Percentiles rank a stretch among this genome's conserved stretches.
These are phyloP conservation scores for Aspergillus sp. DNA, from an alignment of 2,329 filamentous ascomycete genomes.

Conservation along the genomic window DNA sequence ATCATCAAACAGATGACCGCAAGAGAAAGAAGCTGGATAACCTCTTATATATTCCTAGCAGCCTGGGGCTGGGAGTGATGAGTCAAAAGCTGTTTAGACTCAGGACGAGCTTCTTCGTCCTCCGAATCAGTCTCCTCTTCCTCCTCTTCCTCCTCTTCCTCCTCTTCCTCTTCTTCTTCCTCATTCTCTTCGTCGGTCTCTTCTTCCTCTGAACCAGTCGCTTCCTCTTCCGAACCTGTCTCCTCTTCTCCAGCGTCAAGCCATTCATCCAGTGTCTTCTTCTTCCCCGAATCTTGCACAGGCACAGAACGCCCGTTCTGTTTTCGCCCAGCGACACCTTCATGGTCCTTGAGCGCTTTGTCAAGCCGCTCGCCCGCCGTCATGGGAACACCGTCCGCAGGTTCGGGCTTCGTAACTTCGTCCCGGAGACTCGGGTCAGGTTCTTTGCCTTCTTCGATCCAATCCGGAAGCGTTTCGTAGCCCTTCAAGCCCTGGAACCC, in stretches of 20 bases:
- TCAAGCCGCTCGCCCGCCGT: constrained; percentile 38
- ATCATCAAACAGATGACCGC: too few relatives aligned
- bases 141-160: constrained; percentile 36
- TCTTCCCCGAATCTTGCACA: constrained; percentile 35
- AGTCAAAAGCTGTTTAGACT: background rate
- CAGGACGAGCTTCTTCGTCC: constrained; percentile 25
- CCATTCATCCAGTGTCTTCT: constrained; percentile 89
- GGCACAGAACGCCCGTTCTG: constrained; percentile 7
- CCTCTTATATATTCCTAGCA: constrained; percentile 3
- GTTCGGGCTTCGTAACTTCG: constrained; percentile 32
- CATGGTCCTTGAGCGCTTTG: constrained; percentile 34
- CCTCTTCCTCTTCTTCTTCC: constrained; percentile 37
- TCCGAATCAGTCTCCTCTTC: constrained; percentile 37
- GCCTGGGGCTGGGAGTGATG: background rate
- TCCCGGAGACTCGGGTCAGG: constrained; percentile 67
- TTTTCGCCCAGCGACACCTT: constrained; percentile 16
- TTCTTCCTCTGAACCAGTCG: constrained; percentile 40
- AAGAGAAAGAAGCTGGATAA: too few relatives aligned
- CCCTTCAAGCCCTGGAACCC: constrained; percentile 66
- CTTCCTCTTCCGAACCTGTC: constrained; percentile 43
- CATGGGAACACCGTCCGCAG: constrained; percentile 19
- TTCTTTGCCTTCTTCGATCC: constrained; percentile 72
- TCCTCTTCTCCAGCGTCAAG: constrained; percentile 60
- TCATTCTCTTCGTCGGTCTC: constrained; percentile 39
- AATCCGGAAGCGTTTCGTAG: constrained; percentile 70